Evolutionary conservation across 192 early-diverging fungal genomes (phyloP).

Genomic region (Chytriomyces hyalinus): DNA sequence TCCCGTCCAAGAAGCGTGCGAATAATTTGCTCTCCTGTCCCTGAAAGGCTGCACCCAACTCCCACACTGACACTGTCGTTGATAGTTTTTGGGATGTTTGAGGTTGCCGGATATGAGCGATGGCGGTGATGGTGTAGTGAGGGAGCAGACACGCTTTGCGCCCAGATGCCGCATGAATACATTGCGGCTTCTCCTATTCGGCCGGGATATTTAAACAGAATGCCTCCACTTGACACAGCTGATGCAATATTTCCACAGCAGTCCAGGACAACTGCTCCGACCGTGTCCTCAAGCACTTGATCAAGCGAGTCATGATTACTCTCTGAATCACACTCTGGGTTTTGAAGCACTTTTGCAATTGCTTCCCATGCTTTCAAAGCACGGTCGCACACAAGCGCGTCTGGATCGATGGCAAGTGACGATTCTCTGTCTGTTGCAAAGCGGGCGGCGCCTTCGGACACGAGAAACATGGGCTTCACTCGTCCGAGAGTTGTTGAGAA

Average conservation of each 20-base stretch:
- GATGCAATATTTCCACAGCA: conserved; percentile 63
- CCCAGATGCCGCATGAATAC: conserved; percentile 85
- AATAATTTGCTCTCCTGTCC: conserved; percentile 88
- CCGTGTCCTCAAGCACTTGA: conserved; percentile 68
- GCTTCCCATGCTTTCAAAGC: not conserved
- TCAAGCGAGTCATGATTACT: conserved; percentile 28
- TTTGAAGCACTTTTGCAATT: not conserved
- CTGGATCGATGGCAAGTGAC: not conserved
- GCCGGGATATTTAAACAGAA: conserved; percentile 78
- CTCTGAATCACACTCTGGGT: not conserved
- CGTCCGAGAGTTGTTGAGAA: conserved; percentile 43
- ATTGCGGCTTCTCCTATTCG: conserved; percentile 87
- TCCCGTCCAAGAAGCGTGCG: conserved; percentile 70
- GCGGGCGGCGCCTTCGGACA: conserved; percentile 59
- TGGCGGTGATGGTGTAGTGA: not conserved
- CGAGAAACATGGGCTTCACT: conserved; percentile 61
- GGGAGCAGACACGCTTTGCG: conserved; percentile 47
- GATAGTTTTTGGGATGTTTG: too few species aligned
- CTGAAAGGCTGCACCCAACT: conserved; percentile 67
- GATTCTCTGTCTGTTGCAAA: not conserved
- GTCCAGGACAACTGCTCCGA: conserved; percentile 84
- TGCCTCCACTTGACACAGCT: conserved; percentile 87
- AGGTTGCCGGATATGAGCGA: not conserved
- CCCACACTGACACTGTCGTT: conserved; percentile 18
- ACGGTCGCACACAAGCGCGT: conserved; percentile 1